Evolutionary conservation across 2,329 filamentous ascomycete genomes (phyloP).

Genomic region (Tolypocladium tropicale): DNA sequence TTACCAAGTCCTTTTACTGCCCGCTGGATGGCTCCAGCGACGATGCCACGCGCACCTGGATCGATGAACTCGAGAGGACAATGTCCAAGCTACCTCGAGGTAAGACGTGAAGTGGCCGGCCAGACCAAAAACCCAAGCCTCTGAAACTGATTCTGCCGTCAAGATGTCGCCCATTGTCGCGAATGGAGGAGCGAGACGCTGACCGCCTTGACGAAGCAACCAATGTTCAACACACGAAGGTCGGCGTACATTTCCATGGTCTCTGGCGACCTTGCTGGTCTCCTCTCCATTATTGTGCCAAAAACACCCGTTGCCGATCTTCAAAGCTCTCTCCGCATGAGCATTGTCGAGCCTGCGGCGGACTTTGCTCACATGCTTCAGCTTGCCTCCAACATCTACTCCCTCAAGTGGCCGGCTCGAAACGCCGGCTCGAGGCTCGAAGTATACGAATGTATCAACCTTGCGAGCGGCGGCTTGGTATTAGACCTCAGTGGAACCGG

Average conservation of each 20-base stretch:
- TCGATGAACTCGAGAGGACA: constrained; percentile 20
- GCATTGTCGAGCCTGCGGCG: constrained; percentile 23
- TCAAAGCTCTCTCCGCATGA: constrained; percentile 19
- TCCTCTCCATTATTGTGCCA: constrained; percentile 20
- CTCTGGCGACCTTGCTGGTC: constrained; percentile 21
- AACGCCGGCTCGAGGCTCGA: constrained; percentile 24
- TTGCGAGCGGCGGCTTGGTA: constrained; percentile 18
- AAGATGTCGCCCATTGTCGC: constrained; percentile 22
- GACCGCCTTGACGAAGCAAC: constrained; percentile 19
- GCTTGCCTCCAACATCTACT: constrained; percentile 21
- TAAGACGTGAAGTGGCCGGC: constrained; percentile 4
- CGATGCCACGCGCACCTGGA: constrained; percentile 20
- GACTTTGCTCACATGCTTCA: constrained; percentile 26
- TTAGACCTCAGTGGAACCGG: constrained; percentile 19
- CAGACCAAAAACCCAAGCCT: background rate
- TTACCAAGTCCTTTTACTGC: constrained; percentile 25
- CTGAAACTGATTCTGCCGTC: constrained; percentile 2
- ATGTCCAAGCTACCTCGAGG: constrained; percentile 24
- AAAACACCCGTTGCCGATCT: constrained; percentile 16
- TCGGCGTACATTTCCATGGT: constrained; percentile 17
- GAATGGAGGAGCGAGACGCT: constrained; percentile 28
- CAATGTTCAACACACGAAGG: constrained; percentile 18
- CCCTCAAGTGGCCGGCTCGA: constrained; percentile 26
- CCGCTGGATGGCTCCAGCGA: constrained; percentile 21
- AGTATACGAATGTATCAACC: constrained; percentile 25